These are phyloP conservation scores for Alternaria rosae DNA, from an alignment of 2,329 filamentous ascomycete species.

Conservation along the genomic window DNA sequence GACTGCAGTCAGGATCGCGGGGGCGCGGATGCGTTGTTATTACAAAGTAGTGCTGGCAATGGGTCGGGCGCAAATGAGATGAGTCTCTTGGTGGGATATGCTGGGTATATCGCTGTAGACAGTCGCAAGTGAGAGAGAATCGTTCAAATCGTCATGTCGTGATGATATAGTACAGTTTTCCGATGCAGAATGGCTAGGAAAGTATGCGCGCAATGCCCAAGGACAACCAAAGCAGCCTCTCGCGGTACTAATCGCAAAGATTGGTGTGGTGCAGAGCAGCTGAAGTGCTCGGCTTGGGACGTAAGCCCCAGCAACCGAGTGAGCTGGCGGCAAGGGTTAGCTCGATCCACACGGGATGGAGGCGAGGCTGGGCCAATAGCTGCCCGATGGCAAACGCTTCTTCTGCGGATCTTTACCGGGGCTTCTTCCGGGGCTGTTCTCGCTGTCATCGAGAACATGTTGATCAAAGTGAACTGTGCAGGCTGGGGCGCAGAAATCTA, in stretches of 20 bases:
- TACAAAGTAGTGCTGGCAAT: constrained; percentile 19
- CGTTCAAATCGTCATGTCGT: constrained; percentile 28
- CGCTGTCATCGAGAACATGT: background rate
- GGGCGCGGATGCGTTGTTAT: constrained; percentile 25
- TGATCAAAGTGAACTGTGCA: background rate
- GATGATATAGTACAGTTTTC: constrained; percentile 21
- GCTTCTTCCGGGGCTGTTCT: constrained; percentile 7
- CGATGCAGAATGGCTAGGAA: constrained; percentile 19
- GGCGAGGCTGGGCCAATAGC: constrained; percentile 17
- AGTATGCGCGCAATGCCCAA: constrained; percentile 28
- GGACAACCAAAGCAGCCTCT: constrained; percentile 22
- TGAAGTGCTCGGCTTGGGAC: constrained; percentile 27
- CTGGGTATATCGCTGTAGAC: constrained; percentile 37
- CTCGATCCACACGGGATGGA: constrained; percentile 9
- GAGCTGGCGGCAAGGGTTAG: constrained; percentile 19
- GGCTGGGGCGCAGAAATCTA: background rate
- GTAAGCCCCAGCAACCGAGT: constrained; percentile 13
- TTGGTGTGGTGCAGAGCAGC: constrained; percentile 31
- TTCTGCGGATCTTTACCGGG: constrained; percentile 15
- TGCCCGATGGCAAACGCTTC: constrained; percentile 13
- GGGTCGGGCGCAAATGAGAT: constrained; percentile 31
- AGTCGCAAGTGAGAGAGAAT: constrained; percentile 25
- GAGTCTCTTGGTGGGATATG: constrained; percentile 19
- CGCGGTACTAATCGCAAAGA: constrained; percentile 23
- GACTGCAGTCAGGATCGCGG: constrained; percentile 17